Conservation (phyloP, 768 basidiomycete species). For the Chalciporus chontae region DNA sequence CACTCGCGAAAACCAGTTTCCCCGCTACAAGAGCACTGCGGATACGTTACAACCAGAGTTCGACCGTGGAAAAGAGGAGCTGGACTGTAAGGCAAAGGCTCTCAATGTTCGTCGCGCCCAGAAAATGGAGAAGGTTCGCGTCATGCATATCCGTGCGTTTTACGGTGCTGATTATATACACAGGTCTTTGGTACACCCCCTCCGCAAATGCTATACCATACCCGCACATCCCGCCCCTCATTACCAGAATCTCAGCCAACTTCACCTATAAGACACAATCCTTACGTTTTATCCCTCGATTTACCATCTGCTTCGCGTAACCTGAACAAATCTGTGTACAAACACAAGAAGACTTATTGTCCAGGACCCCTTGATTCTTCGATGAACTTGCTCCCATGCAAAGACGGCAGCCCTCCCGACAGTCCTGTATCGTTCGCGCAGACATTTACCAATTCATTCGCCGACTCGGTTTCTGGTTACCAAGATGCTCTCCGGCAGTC, state of each 20-base stretch:
- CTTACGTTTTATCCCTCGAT: slow-evolving; percentile 21
- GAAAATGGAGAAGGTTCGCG: slow-evolving; percentile 82
- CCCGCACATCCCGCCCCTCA: slow-evolving; percentile 45
- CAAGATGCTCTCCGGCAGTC: slow-evolving; percentile 34
- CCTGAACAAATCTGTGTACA: slow-evolving; percentile 49
- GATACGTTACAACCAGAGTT: slow-evolving; percentile 47
- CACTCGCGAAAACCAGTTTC: slow-evolving; percentile 39
- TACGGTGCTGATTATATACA: slow-evolving; percentile 1
- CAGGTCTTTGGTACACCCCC: slow-evolving; percentile 83
- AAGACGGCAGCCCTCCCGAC: slow-evolving; percentile 10
- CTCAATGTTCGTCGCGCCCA: slow-evolving; percentile 75
- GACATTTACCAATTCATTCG: slow-evolving; percentile 20
- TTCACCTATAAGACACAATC: slow-evolving; percentile 15
- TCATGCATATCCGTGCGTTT: neutral
- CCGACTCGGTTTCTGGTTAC: slow-evolving; percentile 17
- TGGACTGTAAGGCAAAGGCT: slow-evolving; percentile 71
- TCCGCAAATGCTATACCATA: slow-evolving; percentile 75
- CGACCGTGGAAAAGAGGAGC: slow-evolving; percentile 66
- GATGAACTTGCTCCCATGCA: slow-evolving; percentile 43
- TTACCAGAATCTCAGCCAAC: slow-evolving; percentile 27
- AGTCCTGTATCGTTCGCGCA: slow-evolving; percentile 19
- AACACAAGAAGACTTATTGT: slow-evolving; percentile 42
- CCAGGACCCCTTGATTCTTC: slow-evolving; percentile 68
- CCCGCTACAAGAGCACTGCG: slow-evolving; percentile 52
- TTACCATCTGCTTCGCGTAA: slow-evolving; percentile 33